These are phyloP conservation scores for Monosporascus sp. DNA, from an alignment of 2,329 filamentous ascomycete genomes.

Conservation along the genomic window DNA sequence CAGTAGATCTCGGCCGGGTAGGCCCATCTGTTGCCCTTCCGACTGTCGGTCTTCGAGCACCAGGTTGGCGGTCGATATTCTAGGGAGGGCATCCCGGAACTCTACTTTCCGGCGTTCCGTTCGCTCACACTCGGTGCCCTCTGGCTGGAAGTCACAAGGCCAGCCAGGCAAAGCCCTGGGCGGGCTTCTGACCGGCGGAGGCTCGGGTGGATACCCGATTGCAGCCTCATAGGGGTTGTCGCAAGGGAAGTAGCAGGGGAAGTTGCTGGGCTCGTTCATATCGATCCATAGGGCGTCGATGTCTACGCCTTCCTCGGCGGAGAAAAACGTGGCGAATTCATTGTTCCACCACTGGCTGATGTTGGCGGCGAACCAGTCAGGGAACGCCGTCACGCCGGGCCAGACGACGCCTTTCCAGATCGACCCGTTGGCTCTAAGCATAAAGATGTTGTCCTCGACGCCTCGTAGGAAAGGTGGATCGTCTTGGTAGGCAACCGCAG, in stretches of 20 bases:
- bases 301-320: slow-evolving; percentile 58
- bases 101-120: slow-evolving; percentile 15
- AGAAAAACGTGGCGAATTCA: slow-evolving; percentile 63
- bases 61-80: slow-evolving; percentile 16
- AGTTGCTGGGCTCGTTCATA: slow-evolving; percentile 51
- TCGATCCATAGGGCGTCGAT: slow-evolving; percentile 78
- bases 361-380: slow-evolving; percentile 69
- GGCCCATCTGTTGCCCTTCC: slow-evolving; percentile 44
- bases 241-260: slow-evolving; percentile 51
- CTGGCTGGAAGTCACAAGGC: slow-evolving; percentile 61
- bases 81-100: slow-evolving; percentile 23
- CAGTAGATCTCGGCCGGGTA: slow-evolving; percentile 59
- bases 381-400: slow-evolving; percentile 68
- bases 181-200: slow-evolving; percentile 57
- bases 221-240: slow-evolving; percentile 36
- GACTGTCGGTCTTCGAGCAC: slow-evolving; percentile 14
- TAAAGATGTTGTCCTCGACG: slow-evolving; percentile 38
- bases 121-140: slow-evolving; percentile 31
- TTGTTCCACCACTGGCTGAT: slow-evolving; percentile 64
- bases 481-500: slow-evolving; percentile 50
- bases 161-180: slow-evolving; percentile 66
- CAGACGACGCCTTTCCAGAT: slow-evolving; percentile 64
- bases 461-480: slow-evolving; percentile 37
- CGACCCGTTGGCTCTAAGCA: slow-evolving; percentile 49
- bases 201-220: slow-evolving; percentile 50